A percentile compares a stretch with the other conserved stretches of the same genome.
Evolutionary conservation across 2,329 filamentous ascomycete species (phyloP).

Genomic region (Cyphellophora europaea): DNA sequence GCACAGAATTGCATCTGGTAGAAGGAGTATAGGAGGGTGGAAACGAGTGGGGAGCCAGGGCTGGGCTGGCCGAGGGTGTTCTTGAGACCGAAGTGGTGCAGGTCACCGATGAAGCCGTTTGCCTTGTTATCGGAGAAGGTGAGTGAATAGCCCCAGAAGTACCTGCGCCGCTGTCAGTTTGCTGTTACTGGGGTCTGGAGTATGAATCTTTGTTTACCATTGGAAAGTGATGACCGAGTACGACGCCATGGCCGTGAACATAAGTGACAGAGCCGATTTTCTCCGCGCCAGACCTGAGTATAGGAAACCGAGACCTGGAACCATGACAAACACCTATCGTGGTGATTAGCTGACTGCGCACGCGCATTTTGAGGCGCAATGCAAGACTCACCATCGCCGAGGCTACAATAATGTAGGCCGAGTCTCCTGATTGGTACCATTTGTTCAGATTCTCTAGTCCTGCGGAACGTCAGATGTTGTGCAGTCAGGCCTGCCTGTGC

Average conservation of each 20-base stretch:
- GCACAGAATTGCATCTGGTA: constrained; percentile 98
- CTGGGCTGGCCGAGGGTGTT: constrained; percentile 78
- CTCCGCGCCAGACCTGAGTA: constrained; percentile 95
- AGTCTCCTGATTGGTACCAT: constrained; percentile 87
- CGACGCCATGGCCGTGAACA: constrained; percentile 95
- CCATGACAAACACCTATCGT: constrained; percentile 66
- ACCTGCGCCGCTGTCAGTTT: too few relatives aligned
- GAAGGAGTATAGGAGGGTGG: constrained; percentile 85
- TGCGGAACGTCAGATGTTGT: constrained; percentile 35
- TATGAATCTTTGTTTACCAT: too few relatives aligned
- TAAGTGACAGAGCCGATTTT: constrained; percentile 94
- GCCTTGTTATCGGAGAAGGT: constrained; percentile 75
- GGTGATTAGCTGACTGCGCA: constrained; percentile 2
- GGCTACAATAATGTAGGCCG: constrained; percentile 83
- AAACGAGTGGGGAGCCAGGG: constrained; percentile 77
- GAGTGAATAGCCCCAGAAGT: constrained; percentile 97
- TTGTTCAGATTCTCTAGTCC: constrained; percentile 84
- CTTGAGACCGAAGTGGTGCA: constrained; percentile 80
- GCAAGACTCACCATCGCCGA: constrained; percentile 60
- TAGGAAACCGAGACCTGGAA: constrained; percentile 91
- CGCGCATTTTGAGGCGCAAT: not conserved
- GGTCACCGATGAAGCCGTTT: constrained; percentile 85
- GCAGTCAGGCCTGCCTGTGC: too few relatives aligned
- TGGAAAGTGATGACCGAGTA: constrained; percentile 89
- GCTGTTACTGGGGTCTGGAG: too few relatives aligned